phyloP scores from a whole-genome alignment of 2,329 filamentous ascomycete species.

The Tetracladium maxilliforme region DNA sequence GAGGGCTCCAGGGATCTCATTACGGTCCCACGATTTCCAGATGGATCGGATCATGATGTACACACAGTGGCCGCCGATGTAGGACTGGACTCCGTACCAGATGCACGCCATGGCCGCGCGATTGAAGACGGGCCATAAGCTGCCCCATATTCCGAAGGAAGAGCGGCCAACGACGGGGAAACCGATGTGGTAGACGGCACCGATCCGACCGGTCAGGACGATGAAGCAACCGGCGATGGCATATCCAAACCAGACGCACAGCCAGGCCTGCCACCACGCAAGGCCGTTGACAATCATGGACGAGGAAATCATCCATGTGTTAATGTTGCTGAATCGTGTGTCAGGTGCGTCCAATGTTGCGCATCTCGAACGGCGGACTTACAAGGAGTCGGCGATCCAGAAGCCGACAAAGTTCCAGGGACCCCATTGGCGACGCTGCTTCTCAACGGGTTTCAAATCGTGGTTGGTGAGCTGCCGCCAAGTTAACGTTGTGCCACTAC shows the following conservation, averaged over 20 bases:
- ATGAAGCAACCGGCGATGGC: conserved; percentile 63
- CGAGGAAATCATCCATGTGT: conserved; percentile 88
- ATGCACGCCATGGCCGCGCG: conserved; percentile 69
- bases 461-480: conserved; percentile 76
- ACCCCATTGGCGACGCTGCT: conserved; percentile 67
- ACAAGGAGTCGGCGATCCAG: conserved; percentile 76
- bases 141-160: conserved; percentile 81
- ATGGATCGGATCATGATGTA: conserved; percentile 81
- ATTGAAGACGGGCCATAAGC: conserved; percentile 79
- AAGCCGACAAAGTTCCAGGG: conserved; percentile 81
- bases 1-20: conserved; percentile 47
- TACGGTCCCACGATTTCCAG: conserved; percentile 50
- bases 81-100: conserved; percentile 77
- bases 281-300: conserved; percentile 63
- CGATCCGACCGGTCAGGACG: conserved; percentile 66
- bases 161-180: conserved; percentile 70
- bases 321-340: conserved; percentile 15
- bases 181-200: conserved; percentile 75
- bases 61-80: conserved; percentile 75
- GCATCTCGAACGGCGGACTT: conserved; percentile 37
- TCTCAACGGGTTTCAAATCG: conserved; percentile 71
- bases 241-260: conserved; percentile 83
- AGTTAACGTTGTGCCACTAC: too few relatives aligned
- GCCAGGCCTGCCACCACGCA: conserved; percentile 84
- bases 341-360: not conserved